Percentiles rank a stretch among this genome's conserved stretches.
Conservation (phyloP, 78 protist species). For the Dictyostelium brefeldianum region DNA sequence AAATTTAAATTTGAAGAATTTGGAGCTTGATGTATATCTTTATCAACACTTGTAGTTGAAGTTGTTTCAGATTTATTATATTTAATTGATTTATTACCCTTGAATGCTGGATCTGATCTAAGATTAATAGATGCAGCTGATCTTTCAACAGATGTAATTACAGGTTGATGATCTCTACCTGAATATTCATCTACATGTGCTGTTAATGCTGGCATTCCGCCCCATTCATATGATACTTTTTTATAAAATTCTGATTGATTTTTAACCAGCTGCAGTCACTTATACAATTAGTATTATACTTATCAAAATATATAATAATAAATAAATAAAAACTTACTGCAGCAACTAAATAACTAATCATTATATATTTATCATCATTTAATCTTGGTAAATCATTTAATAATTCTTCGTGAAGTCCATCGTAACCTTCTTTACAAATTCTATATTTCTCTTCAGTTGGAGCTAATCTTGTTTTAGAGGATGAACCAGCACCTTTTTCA, state of each 20-base stretch:
- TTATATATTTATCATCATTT: slow-evolving; percentile 39
- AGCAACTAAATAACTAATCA: slow-evolving; percentile 36
- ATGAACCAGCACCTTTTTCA: slow-evolving; percentile 52
- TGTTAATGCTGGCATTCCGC: slow-evolving; percentile 36
- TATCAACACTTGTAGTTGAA: neutral
- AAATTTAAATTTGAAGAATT: slow-evolving; percentile 1
- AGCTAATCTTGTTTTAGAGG: slow-evolving; percentile 27
- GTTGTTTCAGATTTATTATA: neutral
- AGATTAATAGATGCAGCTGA: slow-evolving; percentile 72
- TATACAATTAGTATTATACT: neutral
- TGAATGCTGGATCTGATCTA: slow-evolving; percentile 71
- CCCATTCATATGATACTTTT: slow-evolving; percentile 43
- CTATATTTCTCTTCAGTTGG: slow-evolving; percentile 75
- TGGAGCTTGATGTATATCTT: slow-evolving; percentile 43
- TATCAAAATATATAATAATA: too few relatives aligned
- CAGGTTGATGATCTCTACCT: slow-evolving; percentile 59
- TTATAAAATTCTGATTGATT: slow-evolving; percentile 45
- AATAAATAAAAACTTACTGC: slow-evolving; percentile 26
- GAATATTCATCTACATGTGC: slow-evolving; percentile 31
- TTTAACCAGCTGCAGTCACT: slow-evolving; percentile 62
- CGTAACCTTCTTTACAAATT: slow-evolving; percentile 79
- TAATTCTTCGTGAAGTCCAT: slow-evolving; percentile 50
- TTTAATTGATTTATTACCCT: slow-evolving; percentile 34
- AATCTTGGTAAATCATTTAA: slow-evolving; percentile 59
- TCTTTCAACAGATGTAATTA: slow-evolving; percentile 42